phyloP scores from a whole-genome alignment of 1,284 basidiomycete species.

The Naganishia cerealis region DNA sequence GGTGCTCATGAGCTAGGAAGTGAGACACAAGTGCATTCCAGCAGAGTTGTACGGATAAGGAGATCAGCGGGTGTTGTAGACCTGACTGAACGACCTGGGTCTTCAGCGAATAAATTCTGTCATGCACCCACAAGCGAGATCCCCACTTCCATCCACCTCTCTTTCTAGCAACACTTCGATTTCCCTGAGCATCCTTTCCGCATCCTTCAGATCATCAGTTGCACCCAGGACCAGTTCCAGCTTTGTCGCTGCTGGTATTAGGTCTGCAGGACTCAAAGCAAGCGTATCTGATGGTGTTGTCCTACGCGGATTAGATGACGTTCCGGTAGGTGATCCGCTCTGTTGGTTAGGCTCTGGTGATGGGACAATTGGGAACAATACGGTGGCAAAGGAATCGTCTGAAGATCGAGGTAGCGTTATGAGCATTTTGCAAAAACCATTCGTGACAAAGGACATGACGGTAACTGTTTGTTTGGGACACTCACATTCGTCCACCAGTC shows the following conservation, averaged over 20 bases:
- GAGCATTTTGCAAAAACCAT: not conserved
- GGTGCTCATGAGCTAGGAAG: conserved; percentile 16
- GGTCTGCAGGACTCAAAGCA: not conserved
- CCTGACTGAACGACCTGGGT: not conserved
- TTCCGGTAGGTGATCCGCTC: not conserved
- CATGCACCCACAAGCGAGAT: conserved; percentile 18
- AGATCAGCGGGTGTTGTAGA: not conserved
- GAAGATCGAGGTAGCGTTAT: not conserved
- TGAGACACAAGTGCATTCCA: not conserved
- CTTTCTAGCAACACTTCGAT: conserved; percentile 21
- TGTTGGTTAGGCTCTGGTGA: not conserved
- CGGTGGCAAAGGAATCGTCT: conserved; percentile 17
- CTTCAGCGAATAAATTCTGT: not conserved
- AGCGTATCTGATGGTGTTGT: conserved; percentile 3
- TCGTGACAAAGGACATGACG: not conserved
- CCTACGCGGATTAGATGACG: not conserved
- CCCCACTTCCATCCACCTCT: conserved; percentile 23
- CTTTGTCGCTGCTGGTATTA: conserved; percentile 23
- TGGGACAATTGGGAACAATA: conserved; percentile 21
- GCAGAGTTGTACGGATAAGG: not conserved
- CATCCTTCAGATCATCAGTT: conserved; percentile 9
- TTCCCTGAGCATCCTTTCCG: conserved; percentile 20
- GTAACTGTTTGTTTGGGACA: not conserved
- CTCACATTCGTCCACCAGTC: conserved; percentile 27
- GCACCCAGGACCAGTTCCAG: conserved; percentile 20